phyloP scores from a whole-genome alignment of 208 protist species.

The Tritrichomonas foetus region DNA sequence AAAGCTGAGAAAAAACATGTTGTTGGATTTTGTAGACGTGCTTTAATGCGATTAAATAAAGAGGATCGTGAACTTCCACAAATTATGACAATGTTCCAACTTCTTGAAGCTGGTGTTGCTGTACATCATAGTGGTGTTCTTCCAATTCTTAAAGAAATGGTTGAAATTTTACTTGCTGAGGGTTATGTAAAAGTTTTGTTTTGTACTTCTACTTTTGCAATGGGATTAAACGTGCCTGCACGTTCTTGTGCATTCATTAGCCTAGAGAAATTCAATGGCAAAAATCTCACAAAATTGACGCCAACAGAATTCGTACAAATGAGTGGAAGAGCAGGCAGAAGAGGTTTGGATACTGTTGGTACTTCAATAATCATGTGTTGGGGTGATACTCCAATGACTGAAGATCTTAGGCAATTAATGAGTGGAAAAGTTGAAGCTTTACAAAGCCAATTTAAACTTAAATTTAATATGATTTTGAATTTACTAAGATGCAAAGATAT shows the following conservation, averaged over 20 bases:
- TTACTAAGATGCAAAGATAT: constrained; percentile 34
- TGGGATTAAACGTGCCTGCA: constrained; percentile 99
- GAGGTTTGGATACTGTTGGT: constrained; percentile 92
- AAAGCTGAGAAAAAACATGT: neutral
- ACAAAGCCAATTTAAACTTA: neutral
- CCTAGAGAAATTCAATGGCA: neutral
- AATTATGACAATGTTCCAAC: neutral
- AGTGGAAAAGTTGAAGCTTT: neutral
- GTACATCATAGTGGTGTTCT: constrained; percentile 99
- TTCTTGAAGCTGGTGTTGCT: constrained; percentile 74
- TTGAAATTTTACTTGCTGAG: constrained; percentile 93
- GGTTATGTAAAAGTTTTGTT: constrained; percentile 75
- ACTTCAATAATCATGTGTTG: constrained; percentile 57
- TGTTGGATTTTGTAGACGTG: neutral
- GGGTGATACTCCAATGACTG: neutral
- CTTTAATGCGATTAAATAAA: neutral
- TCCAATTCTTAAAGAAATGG: constrained; percentile 98
- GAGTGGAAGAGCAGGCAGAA: constrained; percentile 94
- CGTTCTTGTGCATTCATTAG: constrained; percentile 55
- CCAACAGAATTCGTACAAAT: constrained; percentile 74
- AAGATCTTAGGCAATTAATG: constrained; percentile 57
- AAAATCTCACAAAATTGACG: constrained; percentile 69
- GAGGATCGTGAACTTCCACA: constrained; percentile 21
- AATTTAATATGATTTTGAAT: constrained; percentile 39
- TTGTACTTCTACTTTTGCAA: constrained; percentile 99